Conservation (phyloP, 345 rosid genomes). For the Eucalyptus lansdowneana region DNA sequence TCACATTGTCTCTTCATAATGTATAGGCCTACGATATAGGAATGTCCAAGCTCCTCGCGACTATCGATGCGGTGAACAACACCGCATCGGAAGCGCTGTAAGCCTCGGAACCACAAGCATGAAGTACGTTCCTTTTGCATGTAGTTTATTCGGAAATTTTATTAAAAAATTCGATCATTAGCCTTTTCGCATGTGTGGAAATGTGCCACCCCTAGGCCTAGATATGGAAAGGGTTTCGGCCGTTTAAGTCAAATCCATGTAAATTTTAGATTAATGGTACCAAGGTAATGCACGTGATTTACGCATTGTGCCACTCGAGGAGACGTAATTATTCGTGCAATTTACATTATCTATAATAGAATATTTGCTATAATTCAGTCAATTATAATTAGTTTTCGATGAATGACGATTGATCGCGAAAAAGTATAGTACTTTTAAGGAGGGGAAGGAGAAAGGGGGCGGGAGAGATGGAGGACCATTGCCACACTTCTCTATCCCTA, state of each 20-base stretch:
- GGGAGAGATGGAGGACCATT: rapidly evolving
- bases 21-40: neutral
- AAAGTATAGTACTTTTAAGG: neutral
- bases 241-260: neutral
- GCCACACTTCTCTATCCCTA: neutral
- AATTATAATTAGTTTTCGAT: neutral
- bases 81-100: neutral
- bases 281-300: neutral
- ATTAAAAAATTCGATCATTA: neutral
- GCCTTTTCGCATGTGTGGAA: neutral
- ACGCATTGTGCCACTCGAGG: neutral
- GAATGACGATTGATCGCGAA: neutral
- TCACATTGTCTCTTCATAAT: neutral
- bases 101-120: neutral
- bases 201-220: neutral
- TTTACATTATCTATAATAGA: neutral
- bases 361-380: neutral
- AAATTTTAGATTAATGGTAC: neutral
- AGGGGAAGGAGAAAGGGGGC: neutral
- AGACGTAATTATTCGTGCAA: neutral
- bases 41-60: neutral
- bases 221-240: neutral
- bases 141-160: neutral
- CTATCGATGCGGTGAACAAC: neutral
- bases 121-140: neutral